phyloP scores from a whole-genome alignment of 164 flowering plant genomes.

The Vitis rotundifolia region DNA sequence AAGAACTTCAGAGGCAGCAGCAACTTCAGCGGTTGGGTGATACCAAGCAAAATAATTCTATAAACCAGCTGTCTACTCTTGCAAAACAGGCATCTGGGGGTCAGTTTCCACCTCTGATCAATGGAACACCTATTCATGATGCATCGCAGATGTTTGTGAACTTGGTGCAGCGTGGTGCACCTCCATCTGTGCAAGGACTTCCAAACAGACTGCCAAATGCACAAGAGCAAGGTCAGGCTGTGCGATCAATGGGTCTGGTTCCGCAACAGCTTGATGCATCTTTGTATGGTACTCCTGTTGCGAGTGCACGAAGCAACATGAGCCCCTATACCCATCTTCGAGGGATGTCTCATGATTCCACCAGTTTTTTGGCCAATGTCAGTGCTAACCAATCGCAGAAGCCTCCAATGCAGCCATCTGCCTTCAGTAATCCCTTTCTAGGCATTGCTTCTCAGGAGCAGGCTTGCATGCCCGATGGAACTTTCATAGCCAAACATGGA shows the following conservation, averaged over 20 bases:
- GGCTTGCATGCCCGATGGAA: constrained; percentile 31
- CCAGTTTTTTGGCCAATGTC: constrained; percentile 30
- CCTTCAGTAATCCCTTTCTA: constrained; percentile 38
- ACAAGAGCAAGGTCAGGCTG: constrained; percentile 42
- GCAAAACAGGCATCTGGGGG: constrained; percentile 40
- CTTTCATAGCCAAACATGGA: constrained; percentile 38
- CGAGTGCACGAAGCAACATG: constrained; percentile 34
- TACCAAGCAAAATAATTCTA: constrained; percentile 42
- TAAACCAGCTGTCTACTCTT: constrained; percentile 37
- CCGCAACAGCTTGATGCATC: constrained; percentile 53
- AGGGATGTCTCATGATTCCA: constrained; percentile 42
- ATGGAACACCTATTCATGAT: constrained; percentile 48
- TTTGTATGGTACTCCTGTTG: constrained; percentile 56
- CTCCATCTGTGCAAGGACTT: constrained; percentile 45
- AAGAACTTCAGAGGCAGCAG: constrained; percentile 69
- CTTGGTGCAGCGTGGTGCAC: constrained; percentile 43
- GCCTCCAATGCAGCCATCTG: constrained; percentile 37
- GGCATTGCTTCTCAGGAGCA: constrained; percentile 37
- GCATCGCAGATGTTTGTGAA: constrained; percentile 50
- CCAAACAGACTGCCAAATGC: constrained; percentile 39
- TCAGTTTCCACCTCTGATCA: constrained; percentile 40
- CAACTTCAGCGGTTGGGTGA: constrained; percentile 58
- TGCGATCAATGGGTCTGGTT: constrained; percentile 28
- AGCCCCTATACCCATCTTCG: constrained; percentile 47
- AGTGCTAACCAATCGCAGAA: constrained; percentile 41